Evolutionary conservation across 805 yeast species (phyloP), one percentile per base, ranked within the genome.

Genomic region (Suhomyces emberorum): DNA sequence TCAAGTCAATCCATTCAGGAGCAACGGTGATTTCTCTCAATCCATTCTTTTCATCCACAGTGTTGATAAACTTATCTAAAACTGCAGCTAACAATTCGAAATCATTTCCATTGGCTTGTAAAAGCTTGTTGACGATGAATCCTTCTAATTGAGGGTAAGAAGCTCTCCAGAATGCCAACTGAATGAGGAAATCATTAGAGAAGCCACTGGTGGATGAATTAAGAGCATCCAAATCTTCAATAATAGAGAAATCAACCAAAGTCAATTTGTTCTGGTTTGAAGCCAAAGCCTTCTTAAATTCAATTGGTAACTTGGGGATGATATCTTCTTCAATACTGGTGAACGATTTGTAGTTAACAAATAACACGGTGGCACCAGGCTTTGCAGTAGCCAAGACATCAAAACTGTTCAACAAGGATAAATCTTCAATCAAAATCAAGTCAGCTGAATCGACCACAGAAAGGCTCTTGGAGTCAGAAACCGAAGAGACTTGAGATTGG

Each of bases 1-100:
- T 70, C 35, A 61, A 51, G 9, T 52, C 51, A 9, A 38, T 51
- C 69, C 71, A 61, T 30, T 62, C 63, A 1, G 61, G 53, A 14
- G 42, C 47, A 8, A 65, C 63, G 10, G 37, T 32, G 19, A 68
- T 57, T 9, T 68, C 56, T 47, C 63, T 65, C 49, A 70, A 64
- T 2, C 57, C 67, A 46, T 67, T 36, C 42, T 57, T 54, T 55
- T 75, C 76, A 34, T 72, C 69, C 14, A 75, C 74, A 42, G 79
- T 77, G 33, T 78, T 79, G 37, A 86, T 74, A 35, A 79, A 72
- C 39, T 77, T 76, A 39, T 81, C 79, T 54, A 83, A 69, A 31
- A 81, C 87, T 22, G 83, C 78, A 22, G 84, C 85, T 46, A 88
- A 72, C 41, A 83, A 66, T 64, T 88, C 96, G 42, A 87, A 84